phyloP scores from a whole-genome alignment of 1,139 yeast genomes.

The Kazachstania sp. region DNA sequence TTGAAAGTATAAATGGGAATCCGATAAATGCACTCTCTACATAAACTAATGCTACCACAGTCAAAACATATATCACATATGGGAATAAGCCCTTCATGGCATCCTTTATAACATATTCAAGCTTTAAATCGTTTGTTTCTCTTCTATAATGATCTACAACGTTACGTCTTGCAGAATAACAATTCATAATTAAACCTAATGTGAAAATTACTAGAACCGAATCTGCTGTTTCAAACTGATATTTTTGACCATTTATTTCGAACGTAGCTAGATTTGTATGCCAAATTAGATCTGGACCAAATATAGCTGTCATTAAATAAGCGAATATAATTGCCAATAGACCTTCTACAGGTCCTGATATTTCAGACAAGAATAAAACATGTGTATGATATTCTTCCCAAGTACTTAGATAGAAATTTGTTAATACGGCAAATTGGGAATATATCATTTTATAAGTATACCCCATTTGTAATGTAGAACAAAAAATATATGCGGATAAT shows the following conservation, averaged over 20 bases:
- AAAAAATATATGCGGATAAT: constrained; percentile 61
- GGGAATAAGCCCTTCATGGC: constrained; percentile 65
- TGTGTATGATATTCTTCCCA: constrained; percentile 97
- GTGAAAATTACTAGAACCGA: constrained; percentile 27
- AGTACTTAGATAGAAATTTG: constrained; percentile 79
- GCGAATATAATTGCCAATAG: constrained; percentile 53
- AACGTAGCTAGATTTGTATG: constrained; percentile 27
- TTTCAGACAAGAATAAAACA: constrained; percentile 62
- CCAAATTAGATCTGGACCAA: constrained; percentile 65
- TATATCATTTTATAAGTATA: constrained; percentile 53
- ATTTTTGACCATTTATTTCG: constrained; percentile 6
- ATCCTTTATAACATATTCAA: constrained; percentile 11
- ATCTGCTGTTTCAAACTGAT: constrained; percentile 20
- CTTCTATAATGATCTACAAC: constrained; percentile 46
- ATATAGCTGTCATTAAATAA: constrained; percentile 53
- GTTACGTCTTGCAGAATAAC: constrained; percentile 60
- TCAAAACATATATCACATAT: constrained; percentile 53
- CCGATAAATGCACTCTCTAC: constrained; percentile 43
- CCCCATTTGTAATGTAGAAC: constrained; percentile 64
- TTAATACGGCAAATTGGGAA: constrained; percentile 67
- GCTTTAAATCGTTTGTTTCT: constrained; percentile 26
- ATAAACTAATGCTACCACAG: constrained; percentile 42
- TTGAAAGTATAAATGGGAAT: constrained; percentile 57
- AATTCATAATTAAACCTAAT: constrained; percentile 55
- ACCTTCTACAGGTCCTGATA: constrained; percentile 95